phyloP scores from a whole-genome alignment of 2,329 filamentous ascomycete genomes.

The Epichloe gansuensis region DNA sequence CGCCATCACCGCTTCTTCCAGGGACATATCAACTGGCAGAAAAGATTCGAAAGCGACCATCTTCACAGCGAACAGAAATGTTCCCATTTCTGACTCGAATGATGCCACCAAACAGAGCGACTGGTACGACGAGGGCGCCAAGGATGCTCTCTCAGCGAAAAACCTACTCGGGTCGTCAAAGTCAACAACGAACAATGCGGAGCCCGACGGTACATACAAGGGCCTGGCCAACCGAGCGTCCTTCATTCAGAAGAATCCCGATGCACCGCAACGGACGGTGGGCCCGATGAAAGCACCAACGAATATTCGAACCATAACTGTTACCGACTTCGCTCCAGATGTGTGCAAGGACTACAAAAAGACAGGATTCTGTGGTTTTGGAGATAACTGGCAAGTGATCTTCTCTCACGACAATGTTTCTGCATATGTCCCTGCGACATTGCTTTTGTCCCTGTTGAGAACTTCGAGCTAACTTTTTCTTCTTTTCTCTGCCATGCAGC shows the following conservation, averaged over 20 bases:
- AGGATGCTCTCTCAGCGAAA: constrained; percentile 33
- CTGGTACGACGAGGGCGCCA: constrained; percentile 72
- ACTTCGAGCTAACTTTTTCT: neutral
- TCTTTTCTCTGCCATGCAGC: constrained; percentile 9
- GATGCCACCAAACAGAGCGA: constrained; percentile 84
- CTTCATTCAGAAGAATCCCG: constrained; percentile 71
- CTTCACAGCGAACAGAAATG: constrained; percentile 48
- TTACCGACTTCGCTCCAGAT: constrained; percentile 83
- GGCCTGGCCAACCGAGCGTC: constrained; percentile 59
- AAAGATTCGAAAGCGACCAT: constrained; percentile 37
- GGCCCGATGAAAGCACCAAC: constrained; percentile 81
- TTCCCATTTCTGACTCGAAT: constrained; percentile 55
- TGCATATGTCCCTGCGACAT: too few species aligned
- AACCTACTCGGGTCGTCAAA: constrained; percentile 48
- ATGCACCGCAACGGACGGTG: constrained; percentile 56
- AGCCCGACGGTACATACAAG: constrained; percentile 59
- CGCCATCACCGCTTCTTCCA: constrained; percentile 53
- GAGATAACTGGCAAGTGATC: constrained; percentile 29
- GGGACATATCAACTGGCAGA: constrained; percentile 23
- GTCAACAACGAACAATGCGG: constrained; percentile 20
- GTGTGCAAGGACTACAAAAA: constrained; percentile 92
- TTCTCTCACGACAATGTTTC: neutral
- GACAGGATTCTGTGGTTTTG: constrained; percentile 40
- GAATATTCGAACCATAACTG: constrained; percentile 81
- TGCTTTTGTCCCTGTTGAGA: neutral